These are phyloP conservation scores for Fusarium sp. DNA, from an alignment of 2,329 filamentous ascomycete species.

Conservation along the genomic window DNA sequence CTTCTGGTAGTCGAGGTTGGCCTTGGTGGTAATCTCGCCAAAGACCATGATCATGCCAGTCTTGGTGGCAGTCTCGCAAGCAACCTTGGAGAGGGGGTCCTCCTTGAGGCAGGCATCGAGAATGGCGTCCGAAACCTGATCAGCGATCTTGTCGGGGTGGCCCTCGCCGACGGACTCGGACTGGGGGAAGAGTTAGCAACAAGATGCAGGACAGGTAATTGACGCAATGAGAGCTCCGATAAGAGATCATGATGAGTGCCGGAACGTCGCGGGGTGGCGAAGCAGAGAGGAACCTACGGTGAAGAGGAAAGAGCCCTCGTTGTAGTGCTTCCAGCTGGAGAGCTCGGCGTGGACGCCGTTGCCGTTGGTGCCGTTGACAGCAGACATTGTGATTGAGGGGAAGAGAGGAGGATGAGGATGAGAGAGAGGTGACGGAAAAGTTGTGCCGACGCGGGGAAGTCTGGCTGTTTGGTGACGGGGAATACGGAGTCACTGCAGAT, in stretches of 20 bases:
- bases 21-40: slow-evolving; percentile 98
- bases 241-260: not conserved
- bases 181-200: slow-evolving; percentile 57
- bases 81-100: slow-evolving; percentile 98
- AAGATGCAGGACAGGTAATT: slow-evolving; percentile 18
- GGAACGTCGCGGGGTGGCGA: not conserved
- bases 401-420: slow-evolving; percentile 21
- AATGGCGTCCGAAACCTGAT: slow-evolving; percentile 98
- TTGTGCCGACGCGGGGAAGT: slow-evolving; percentile 40
- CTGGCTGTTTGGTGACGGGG: slow-evolving; percentile 40
- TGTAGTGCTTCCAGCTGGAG: slow-evolving; percentile 64
- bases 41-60: slow-evolving; percentile 99
- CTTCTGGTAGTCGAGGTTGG: slow-evolving; percentile 97
- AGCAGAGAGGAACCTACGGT: slow-evolving; percentile 68
- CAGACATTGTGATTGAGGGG: slow-evolving; percentile 69
- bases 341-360: slow-evolving; percentile 56
- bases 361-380: slow-evolving; percentile 61
- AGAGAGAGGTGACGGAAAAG: slow-evolving; percentile 40
- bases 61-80: slow-evolving; percentile 99
- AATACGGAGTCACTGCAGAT: slow-evolving; percentile 43
- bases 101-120: slow-evolving; percentile 97
- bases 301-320: slow-evolving; percentile 85
- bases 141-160: slow-evolving; percentile 97
- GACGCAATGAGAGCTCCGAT: slow-evolving; percentile 9
- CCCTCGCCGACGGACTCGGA: slow-evolving; percentile 93